Evolutionary conservation across 1,139 yeast species (phyloP), one percentile per base, ranked within the genome.

Genomic region (Blastobotrys malaysiensis): DNA sequence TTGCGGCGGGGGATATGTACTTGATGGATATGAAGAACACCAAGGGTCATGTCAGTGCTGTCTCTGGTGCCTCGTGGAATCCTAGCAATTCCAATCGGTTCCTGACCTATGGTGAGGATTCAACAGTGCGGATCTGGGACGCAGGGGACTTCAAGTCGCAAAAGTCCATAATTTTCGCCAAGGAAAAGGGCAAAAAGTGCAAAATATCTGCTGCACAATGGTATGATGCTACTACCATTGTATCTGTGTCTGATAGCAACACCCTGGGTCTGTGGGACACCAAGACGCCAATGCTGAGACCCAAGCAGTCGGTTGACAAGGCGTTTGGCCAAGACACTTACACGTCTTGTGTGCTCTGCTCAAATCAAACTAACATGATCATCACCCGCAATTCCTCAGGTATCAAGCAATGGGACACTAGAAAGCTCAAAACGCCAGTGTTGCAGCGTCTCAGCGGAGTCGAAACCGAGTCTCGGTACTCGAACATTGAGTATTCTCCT

Each of bases 101-200:
- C 55, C 63, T 64, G 6, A 72, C 76, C 0, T 57, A 64, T 0
- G 61, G 70, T 1, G 55, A 56, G 3, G 76, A 72, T 53, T 65
- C 70, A 2, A 72, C 76, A 0, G 62, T 73, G 3, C 59, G 76
- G 13, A 59, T 72, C 13, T 72, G 76, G 76, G 73, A 71, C 53
- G 59, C 59, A 5, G 53, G 59, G 19, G 55, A 62, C 14, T 53
- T 61, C 14, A 58, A 62, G 9, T 49, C 62, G 14, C 71, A 70
- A 52, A 61, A 61, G 50, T 58, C 65, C 5, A 69, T 70, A 14
- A 66, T 72, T 45, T 66, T 31, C 7, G 52, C 60, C 50, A 56
- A 62, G 53, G 61, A 63, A 21, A 53, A 63, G 49, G 57, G 61
- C 24, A 55, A 56, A 26, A 64, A 64, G 50, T 61, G 62, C 13